phyloP scores from a whole-genome alignment of 2,329 filamentous ascomycete genomes.

The Colletotrichum camelliae region DNA sequence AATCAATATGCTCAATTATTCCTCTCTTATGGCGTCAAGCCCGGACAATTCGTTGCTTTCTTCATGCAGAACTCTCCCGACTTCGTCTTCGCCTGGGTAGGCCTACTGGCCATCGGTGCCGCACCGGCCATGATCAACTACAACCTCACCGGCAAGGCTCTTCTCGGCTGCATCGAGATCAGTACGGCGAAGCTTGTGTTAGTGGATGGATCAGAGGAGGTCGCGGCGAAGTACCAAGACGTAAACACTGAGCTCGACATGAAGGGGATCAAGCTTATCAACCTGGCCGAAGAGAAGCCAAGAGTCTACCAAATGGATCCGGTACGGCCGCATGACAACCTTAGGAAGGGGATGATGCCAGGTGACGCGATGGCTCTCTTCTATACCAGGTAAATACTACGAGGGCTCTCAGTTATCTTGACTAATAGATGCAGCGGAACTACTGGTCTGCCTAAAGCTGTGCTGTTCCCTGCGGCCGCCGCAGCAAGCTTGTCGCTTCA shows the following conservation, averaged over 20 bases:
- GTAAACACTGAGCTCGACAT: conserved; percentile 56
- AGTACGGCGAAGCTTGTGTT: conserved; percentile 61
- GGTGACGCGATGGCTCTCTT: conserved; percentile 67
- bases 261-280: conserved; percentile 58
- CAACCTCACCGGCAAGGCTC: conserved; percentile 66
- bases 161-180: conserved; percentile 69
- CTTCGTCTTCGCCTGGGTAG: conserved; percentile 71
- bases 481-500: conserved; percentile 28
- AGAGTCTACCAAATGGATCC: conserved; percentile 51
- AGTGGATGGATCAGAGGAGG: conserved; percentile 60
- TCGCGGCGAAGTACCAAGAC: conserved; percentile 62
- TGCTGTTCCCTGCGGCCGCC: conserved; percentile 59
- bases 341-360: conserved; percentile 55
- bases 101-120: conserved; percentile 68
- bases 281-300: conserved; percentile 41
- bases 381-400: conserved; percentile 57
- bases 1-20: conserved; percentile 70
- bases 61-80: conserved; percentile 73
- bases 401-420: rapidly evolving
- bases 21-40: conserved; percentile 60
- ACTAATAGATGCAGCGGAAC: conserved; percentile 59
- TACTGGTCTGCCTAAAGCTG: conserved; percentile 77
- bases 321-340: conserved; percentile 58
- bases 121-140: conserved; percentile 76
- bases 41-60: conserved; percentile 66